Percentiles rank a stretch among this genome's conserved stretches.
Conservation (phyloP, 2,329 filamentous ascomycete genomes). For the Calonectria multiphialidica region DNA sequence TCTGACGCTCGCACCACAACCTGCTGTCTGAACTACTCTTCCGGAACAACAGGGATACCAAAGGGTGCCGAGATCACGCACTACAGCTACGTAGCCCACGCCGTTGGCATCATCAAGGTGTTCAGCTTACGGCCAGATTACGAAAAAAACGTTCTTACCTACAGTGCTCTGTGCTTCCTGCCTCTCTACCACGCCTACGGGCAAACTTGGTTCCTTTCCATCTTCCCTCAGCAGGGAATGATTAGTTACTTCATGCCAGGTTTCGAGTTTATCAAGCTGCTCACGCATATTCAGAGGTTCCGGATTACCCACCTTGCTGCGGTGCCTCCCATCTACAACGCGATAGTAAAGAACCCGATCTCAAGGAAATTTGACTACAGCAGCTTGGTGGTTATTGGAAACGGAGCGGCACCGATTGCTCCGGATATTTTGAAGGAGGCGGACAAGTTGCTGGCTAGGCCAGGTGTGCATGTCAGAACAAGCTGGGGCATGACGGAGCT, state of each 20-base stretch:
- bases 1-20: slow-evolving; percentile 62
- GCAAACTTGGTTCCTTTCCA: slow-evolving; percentile 77
- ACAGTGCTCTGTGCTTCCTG: slow-evolving; percentile 72
- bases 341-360: slow-evolving; percentile 77
- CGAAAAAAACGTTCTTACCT: slow-evolving; percentile 49
- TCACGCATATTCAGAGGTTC: slow-evolving; percentile 75
- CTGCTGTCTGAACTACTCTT: slow-evolving; percentile 82
- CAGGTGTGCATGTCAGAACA: slow-evolving; percentile 62
- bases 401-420: slow-evolving; percentile 77
- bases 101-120: slow-evolving; percentile 62
- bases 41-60: slow-evolving; percentile 81
- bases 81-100: slow-evolving; percentile 79
- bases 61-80: slow-evolving; percentile 88
- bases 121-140: slow-evolving; percentile 51
- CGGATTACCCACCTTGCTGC: slow-evolving; percentile 74
- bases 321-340: slow-evolving; percentile 82
- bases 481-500: slow-evolving; percentile 92
- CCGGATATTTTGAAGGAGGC: slow-evolving; percentile 57
- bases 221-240: slow-evolving; percentile 62
- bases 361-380: slow-evolving; percentile 77
- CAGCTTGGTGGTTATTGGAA: slow-evolving; percentile 68
- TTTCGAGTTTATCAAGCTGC: slow-evolving; percentile 81
- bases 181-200: slow-evolving; percentile 82
- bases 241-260: slow-evolving; percentile 82
- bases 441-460: slow-evolving; percentile 63